A percentile compares a stretch with the other conserved stretches of the same genome.
Conservation (phyloP, 306 rosid genomes). For the Cajanus cajan region DNA sequence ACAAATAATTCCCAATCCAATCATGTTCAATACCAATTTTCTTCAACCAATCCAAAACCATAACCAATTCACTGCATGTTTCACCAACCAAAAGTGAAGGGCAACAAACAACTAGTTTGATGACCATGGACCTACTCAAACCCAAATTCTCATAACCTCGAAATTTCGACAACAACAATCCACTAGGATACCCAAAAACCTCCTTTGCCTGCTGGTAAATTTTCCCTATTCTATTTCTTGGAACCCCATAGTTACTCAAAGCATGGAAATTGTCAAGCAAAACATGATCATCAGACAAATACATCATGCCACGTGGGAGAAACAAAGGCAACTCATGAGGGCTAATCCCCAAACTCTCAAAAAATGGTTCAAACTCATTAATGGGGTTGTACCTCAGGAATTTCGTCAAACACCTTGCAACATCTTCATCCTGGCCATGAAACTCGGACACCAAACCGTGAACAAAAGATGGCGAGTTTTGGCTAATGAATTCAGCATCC, state of each 20-base stretch:
- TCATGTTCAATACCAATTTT: constrained; percentile 50
- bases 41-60: constrained; percentile 52
- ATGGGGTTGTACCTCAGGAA: constrained; percentile 65
- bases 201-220: constrained; percentile 63
- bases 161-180: constrained; percentile 47
- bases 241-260: constrained; percentile 61
- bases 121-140: constrained; percentile 49
- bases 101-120: constrained; percentile 66
- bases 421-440: constrained; percentile 28
- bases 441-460: neutral
- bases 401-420: constrained; percentile 41
- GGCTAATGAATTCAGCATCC: neutral
- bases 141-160: constrained; percentile 65
- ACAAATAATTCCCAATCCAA: constrained; percentile 60
- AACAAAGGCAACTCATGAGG: constrained; percentile 43
- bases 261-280: constrained; percentile 59
- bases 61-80: constrained; percentile 37
- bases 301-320: constrained; percentile 55
- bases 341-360: constrained; percentile 71
- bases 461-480: neutral
- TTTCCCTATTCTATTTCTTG: constrained; percentile 57
- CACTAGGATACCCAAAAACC: constrained; percentile 53
- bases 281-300: constrained; percentile 52
- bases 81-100: constrained; percentile 65
- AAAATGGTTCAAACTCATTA: constrained; percentile 82